Evolutionary conservation across 139 green algal genomes (phyloP), one percentile per base, ranked within the genome.

Genomic region (Zygnema cylindricum): DNA sequence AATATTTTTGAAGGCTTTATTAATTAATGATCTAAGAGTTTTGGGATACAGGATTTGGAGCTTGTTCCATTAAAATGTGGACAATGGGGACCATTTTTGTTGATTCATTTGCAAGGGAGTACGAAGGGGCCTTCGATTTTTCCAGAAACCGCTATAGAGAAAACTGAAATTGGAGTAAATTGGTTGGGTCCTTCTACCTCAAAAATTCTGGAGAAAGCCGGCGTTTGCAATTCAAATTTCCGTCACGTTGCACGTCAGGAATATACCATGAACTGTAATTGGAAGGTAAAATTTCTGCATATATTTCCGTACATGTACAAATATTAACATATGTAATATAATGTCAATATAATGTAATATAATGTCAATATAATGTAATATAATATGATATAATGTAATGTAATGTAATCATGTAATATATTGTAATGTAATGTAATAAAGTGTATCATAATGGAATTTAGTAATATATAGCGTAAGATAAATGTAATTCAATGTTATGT

Each of bases 181-280:
- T 73, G 57, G 57, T 25, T 73, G 57, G 57, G 57, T 30, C 30
- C 30, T 30, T 25, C 25, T 73, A 30, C 57, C 25, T 25, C 57
- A 73, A 25, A 73, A 30, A 16, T 79, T 3, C 71, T 79, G 71
- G 38, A 43, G 38, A 43, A 41, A 3, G 71, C 71, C 3, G 71
- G 71, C 7, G 71, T 79, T 41, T 79, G 71, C 71, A 43, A 16
- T 16, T 25, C 71, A 3, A 11, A 43, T 11, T 43, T 79, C 11
- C 71, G 38, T 11, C 71, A 79, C 21, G 71, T 79, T 7, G 36
- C 36, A 3, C 71, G 71, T 43, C 36, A 11, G 7, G 36, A 79
- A 41, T 79, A 79, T 16, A 79, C 71, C 7, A 55, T 96, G 0
- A 36, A 75, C 3, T 95, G 92, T 91, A 96, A 96, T 75, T 96